These are phyloP conservation scores for Colletotrichum sp. DNA, from an alignment of 2,329 filamentous ascomycete genomes.

Conservation along the genomic window DNA sequence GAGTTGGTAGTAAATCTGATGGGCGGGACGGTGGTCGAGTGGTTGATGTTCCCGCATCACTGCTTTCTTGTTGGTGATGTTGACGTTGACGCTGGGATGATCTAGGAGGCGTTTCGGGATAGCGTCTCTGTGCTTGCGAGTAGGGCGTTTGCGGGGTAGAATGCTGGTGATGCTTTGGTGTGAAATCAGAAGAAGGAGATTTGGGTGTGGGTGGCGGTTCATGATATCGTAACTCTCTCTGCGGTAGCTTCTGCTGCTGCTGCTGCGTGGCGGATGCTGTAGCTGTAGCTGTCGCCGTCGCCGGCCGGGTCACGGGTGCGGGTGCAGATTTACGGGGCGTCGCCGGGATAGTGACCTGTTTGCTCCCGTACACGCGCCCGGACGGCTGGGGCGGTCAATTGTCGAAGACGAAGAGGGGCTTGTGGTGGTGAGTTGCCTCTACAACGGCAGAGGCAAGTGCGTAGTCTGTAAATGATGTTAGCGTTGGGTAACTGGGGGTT, in stretches of 20 bases:
- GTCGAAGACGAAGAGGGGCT: slow-evolving; percentile 77
- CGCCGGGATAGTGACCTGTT: slow-evolving; percentile 30
- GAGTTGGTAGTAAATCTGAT: background rate
- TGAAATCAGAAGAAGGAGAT: background rate
- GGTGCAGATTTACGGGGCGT: slow-evolving; percentile 39
- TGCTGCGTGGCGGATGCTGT: background rate
- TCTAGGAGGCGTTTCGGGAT: background rate
- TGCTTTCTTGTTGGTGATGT: background rate
- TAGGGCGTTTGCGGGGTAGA: background rate
- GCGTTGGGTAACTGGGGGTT: background rate
- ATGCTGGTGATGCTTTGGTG: background rate
- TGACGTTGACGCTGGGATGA: background rate
- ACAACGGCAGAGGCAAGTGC: slow-evolving; percentile 79
- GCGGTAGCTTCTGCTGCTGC: background rate
- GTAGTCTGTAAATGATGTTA: slow-evolving; percentile 64
- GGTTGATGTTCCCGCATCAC: background rate
- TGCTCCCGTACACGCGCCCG: slow-evolving; percentile 22
- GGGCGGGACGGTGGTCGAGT: background rate
- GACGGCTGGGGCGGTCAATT: slow-evolving; percentile 35
- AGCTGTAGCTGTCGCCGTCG: slow-evolving; percentile 3
- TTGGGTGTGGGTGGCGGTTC: background rate
- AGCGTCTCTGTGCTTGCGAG: background rate
- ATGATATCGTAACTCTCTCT: background rate
- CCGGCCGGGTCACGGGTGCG: slow-evolving; percentile 39
- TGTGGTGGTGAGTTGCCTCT: slow-evolving; percentile 82